phyloP scores from a whole-genome alignment of 805 yeast genomes.

The Priceomyces carsonii region DNA sequence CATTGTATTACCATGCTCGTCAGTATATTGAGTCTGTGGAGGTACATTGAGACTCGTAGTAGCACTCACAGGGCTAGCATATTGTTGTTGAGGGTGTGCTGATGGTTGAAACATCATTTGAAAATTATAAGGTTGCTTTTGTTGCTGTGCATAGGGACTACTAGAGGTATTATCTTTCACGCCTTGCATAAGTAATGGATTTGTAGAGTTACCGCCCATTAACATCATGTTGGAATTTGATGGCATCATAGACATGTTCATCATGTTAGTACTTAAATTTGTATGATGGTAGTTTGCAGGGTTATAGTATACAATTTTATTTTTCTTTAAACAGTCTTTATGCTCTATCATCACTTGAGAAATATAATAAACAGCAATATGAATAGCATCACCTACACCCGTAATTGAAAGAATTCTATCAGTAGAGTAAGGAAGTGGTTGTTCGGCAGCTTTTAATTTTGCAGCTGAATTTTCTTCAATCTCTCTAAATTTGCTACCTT shows the following conservation, averaged over 20 bases:
- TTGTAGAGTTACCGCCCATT: constrained; percentile 16
- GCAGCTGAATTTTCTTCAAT: constrained; percentile 85
- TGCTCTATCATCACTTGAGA: constrained; percentile 68
- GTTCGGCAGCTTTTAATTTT: constrained; percentile 68
- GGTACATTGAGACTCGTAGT: constrained; percentile 21
- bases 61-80: constrained; percentile 18
- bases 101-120: constrained; percentile 43
- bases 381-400: constrained; percentile 87
- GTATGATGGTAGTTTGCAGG: constrained; percentile 48
- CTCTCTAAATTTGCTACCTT: constrained; percentile 71
- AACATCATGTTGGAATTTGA: constrained; percentile 17
- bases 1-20: constrained; percentile 45
- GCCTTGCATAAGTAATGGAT: constrained; percentile 18
- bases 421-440: constrained; percentile 70
- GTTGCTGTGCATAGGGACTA: constrained; percentile 14
- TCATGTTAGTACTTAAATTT: constrained; percentile 14
- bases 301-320: constrained; percentile 58
- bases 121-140: constrained; percentile 33
- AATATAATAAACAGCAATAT: constrained; percentile 75
- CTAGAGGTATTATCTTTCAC: constrained; percentile 17
- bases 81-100: constrained; percentile 31
- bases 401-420: constrained; percentile 69
- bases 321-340: constrained; percentile 49
- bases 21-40: constrained; percentile 37
- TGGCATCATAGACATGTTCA: constrained; percentile 17